These are phyloP conservation scores for Corrigiola litoralis DNA, from an alignment of 179 eudicot species.

Conservation along the genomic window DNA sequence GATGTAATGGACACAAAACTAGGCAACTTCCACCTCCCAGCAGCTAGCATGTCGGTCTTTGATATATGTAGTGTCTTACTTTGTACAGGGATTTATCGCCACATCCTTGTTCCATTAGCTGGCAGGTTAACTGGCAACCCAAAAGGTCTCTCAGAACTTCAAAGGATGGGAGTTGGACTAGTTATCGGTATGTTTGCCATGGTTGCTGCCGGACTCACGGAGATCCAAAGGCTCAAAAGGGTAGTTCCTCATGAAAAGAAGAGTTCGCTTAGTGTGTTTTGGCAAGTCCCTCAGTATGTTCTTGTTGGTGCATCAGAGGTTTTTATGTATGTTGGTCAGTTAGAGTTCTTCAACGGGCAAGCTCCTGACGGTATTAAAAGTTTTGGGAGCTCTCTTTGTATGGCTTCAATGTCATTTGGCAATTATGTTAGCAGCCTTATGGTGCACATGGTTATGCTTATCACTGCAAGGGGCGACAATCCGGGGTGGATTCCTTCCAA, in stretches of 20 bases:
- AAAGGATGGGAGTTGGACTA: conserved; percentile 71
- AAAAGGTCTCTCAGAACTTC: conserved; percentile 53
- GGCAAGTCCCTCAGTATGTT: conserved; percentile 79
- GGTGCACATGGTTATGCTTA: conserved; percentile 49
- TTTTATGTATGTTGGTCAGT: conserved; percentile 73
- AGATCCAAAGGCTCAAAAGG: conserved; percentile 36
- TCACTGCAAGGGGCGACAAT: conserved; percentile 38
- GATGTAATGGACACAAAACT: conserved; percentile 55
- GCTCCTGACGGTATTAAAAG: conserved; percentile 76
- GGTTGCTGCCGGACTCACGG: conserved; percentile 62
- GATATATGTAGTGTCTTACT: conserved; percentile 57
- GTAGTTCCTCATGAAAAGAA: conserved; percentile 23
- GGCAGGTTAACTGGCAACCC: conserved; percentile 27
- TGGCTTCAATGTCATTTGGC: conserved; percentile 69
- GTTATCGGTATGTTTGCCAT: conserved; percentile 60
- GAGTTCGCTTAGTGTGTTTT: conserved; percentile 50
- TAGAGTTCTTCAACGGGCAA: conserved; percentile 76
- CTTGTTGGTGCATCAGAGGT: conserved; percentile 72
- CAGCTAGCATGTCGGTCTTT: conserved; percentile 74
- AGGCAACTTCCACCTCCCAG: conserved; percentile 50
- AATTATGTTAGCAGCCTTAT: conserved; percentile 63
- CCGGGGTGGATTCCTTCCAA: conserved; percentile 70
- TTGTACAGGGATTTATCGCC: conserved; percentile 41
- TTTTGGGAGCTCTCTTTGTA: conserved; percentile 78
- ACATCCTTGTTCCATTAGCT: conserved; percentile 47